Evolutionary conservation across 306 rosid genomes (phyloP).

Genomic region (Rosa persica): DNA sequence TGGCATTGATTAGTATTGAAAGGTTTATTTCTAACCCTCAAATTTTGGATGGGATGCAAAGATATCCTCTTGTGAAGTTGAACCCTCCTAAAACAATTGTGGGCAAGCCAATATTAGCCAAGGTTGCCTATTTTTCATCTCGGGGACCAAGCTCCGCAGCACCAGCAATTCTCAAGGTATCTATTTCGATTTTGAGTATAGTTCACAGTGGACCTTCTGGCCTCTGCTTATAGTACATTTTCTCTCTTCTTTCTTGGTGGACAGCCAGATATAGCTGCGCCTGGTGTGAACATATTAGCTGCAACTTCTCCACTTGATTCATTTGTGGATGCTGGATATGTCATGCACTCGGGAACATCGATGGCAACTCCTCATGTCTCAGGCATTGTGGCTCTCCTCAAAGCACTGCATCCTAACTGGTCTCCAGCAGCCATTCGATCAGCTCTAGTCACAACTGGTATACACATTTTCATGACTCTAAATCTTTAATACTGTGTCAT

Average conservation of each 20-base stretch:
- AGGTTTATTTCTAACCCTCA: not conserved
- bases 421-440: constrained; percentile 58
- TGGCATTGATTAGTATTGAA: too few relatives aligned
- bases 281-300: constrained; percentile 44
- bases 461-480: not conserved
- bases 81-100: constrained; percentile 36
- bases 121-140: constrained; percentile 43
- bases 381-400: constrained; percentile 52
- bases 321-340: constrained; percentile 18
- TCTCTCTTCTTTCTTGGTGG: not conserved
- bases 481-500: not conserved
- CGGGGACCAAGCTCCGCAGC: constrained; percentile 44
- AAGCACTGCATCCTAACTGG: constrained; percentile 45
- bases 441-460: constrained; percentile 56
- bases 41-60: constrained; percentile 6
- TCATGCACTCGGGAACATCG: constrained; percentile 49
- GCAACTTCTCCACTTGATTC: constrained; percentile 25
- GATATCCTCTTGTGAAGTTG: constrained; percentile 37
- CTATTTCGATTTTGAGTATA: not conserved
- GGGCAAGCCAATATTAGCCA: constrained; percentile 44
- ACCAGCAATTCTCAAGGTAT: constrained; percentile 50
- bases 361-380: constrained; percentile 58
- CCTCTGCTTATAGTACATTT: constrained; percentile 6
- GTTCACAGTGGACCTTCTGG: not conserved
- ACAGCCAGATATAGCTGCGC: constrained; percentile 63